phyloP scores from a whole-genome alignment of 2,329 filamentous ascomycete genomes.

The Diaporthe caulivora region DNA sequence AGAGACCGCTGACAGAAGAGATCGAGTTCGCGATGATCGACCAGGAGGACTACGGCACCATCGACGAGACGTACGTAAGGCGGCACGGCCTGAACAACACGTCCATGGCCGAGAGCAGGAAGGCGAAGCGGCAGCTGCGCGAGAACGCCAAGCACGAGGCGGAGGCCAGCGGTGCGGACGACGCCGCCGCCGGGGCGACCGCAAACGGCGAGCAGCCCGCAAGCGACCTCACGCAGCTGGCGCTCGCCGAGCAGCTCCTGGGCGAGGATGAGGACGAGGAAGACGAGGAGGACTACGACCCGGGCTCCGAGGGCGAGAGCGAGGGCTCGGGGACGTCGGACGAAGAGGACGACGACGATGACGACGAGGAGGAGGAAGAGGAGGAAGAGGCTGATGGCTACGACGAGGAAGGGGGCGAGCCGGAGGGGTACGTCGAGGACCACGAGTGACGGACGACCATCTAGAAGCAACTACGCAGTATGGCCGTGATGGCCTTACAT shows the following conservation, averaged over 20 bases:
- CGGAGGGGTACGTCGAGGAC: conserved; percentile 43
- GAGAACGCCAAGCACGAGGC: conserved; percentile 67
- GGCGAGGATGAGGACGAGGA: conserved; percentile 74
- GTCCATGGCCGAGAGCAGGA: conserved; percentile 76
- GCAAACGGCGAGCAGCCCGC: conserved; percentile 53
- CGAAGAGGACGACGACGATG: conserved; percentile 67
- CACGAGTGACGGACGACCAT: conserved; percentile 23
- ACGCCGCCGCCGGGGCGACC: conserved; percentile 45
- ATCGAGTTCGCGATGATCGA: conserved; percentile 78
- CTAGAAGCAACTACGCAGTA: background rate
- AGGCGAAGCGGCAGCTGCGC: conserved; percentile 72
- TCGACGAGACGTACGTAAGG: conserved; percentile 73
- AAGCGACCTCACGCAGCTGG: conserved; percentile 59
- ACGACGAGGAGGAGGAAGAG: conserved; percentile 55
- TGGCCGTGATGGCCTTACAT: background rate
- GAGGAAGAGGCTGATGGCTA: conserved; percentile 54
- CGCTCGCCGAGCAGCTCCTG: conserved; percentile 64
- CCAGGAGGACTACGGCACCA: conserved; percentile 74
- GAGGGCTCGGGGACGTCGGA: conserved; percentile 66
- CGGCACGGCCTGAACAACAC: conserved; percentile 73
- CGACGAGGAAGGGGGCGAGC: conserved; percentile 46
- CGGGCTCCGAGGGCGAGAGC: conserved; percentile 70
- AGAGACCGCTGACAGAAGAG: conserved; percentile 64
- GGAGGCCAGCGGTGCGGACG: conserved; percentile 43
- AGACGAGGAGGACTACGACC: conserved; percentile 77